Base-by-base conservation (phyloP, 2,329 filamentous ascomycete species). In the Byssoonygena ceratinophila region DNA sequence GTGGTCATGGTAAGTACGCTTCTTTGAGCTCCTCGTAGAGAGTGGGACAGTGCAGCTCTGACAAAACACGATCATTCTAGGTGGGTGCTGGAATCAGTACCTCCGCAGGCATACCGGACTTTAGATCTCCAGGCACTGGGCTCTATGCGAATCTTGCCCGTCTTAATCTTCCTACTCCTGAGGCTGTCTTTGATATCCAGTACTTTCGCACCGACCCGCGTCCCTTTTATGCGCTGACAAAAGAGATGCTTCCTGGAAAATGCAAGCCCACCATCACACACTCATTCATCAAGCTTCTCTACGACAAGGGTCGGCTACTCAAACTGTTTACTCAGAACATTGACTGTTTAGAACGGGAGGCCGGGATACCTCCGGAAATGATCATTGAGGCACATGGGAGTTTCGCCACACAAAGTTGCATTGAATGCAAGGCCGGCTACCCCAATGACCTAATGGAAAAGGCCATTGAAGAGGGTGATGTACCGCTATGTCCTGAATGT, bases 261-360 rank as follows among this genome's bases (percentile, higher is more conserved):
- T 96, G 86, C 71, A 77, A 83, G 51, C 92, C 92, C 0, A 98
- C 92, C 1, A 75, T 97, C 51, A 85, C 89, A 1, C 92, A 98
- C 70, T 84, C 81, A 32, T 98, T 98, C 69, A 83, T 98, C 61
- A 77, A 81, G 12, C 74, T 98, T 22, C 80, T 97, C 14, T 79
- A 90, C 53, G 74, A 82, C 55, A 95, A 94, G 70, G 81, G 80
- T 3, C 73, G 53, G 37, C 73, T 98, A 22, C 73, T 84, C 59
- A 92, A 89, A 74, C 79, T 92, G 50, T 98, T 97, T 68, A 96
- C 92, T 0, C 92, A 98, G 65, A 98, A 98, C 64, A 97, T 98
- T 59, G 92, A 98, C 71, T 95, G 89, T 62, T 77, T 98, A 11
- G 92, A 98, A 70, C 81, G 90, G 20, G 77, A 80, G 59, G 92